Base-by-base conservation (phyloP, 2,329 filamentous ascomycete species). In the Pseudocercospora fuligena region DNA sequence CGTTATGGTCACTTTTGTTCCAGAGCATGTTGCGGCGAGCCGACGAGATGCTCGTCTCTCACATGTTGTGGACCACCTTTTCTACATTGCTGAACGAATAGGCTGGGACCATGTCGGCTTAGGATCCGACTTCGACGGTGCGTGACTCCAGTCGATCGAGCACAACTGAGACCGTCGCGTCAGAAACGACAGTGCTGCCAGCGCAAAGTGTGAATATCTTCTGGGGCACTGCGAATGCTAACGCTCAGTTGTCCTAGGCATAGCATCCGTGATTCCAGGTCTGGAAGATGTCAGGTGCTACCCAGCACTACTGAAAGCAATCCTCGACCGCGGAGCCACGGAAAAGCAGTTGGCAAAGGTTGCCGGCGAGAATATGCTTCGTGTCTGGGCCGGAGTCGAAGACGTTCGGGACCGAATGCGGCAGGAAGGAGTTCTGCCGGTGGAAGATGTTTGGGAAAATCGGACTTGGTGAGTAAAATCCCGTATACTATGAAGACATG, bases 1-100 rank as follows among this genome's bases (percentile, higher is more conserved):
- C 6, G 72, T 82, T 9, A 82, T 82, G 80, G 74, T 78, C 0
- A 76, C 76, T 0, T 81, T 82, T 51, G 73, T 80, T 21, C 77
- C 77, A n/a, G 74, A 77, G 9, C 78, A 78, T 61, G 61, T 78
- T 71, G 62, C 77, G 69, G 69, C 74, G 71, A 65, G 74, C 70
- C 21, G 74, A 59, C 73, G 75, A 19, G 68, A 76, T 53, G 72
- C 74, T 36, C 77, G 73, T 3, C 75, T 80, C 46, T 71, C 80
- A 27, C 69, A 72, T 46, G 78, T 82, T 0, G 77, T 79, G 6
- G 79, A 82, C 57, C 79, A 72, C 65, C 40, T 72, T 12, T 66
- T 69, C 43, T 67, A 72, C 49, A 66, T 72, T 27, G 69, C 67
- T 2, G 56, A 63, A n/a, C 57, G 66, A 1, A 70, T 71, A 40